Evolutionary conservation across 2,329 filamentous ascomycete species (phyloP), one percentile per base, ranked within the genome.

Genomic region (Bipolaris sorokiniana): DNA sequence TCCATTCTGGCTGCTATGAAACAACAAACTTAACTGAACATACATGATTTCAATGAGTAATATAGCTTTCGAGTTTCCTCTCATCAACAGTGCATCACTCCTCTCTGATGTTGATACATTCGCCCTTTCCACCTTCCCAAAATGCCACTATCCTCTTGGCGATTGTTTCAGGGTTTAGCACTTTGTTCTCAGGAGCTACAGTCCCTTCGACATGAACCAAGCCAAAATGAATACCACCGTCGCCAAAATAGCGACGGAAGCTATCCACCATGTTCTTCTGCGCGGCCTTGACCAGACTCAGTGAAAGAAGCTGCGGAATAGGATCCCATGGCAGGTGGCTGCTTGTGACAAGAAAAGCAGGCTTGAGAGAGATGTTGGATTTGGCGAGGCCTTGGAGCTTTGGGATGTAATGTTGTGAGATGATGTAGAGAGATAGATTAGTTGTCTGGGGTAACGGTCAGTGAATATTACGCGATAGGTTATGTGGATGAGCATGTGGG

Each of bases 251-350:
- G 52, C 73, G 70, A 20, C 73, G 64, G 61, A 85, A 69, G 15
- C 75, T 80, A 54, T 81, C 70, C 9, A 83, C 75, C 63, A 85
- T 67, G 40, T 81, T 84, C 16, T 79, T 71, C 72, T 86, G 83
- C 0, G 82, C 77, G 1, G 82, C 80, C 64, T 85, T 85, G 42
- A 76, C 77, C 51, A 84, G 72, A 2, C 80, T 82, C 5, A 85
- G 70, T 0, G 80, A 80, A 18, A 85, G 81, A 0, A 83, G 70
- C 22, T 78, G 68, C 3, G 81, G 79, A 1, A 79, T 64, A 0
- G 83, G 83, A 23, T 81, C 72, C 56, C 77, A 77, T 18, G 80
- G 82, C 11, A 85, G 75, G 42, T 77, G 68, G 22, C 79, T 81
- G 69, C 76, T 81, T 0, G 82, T 84, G 9, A 84, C 81, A 23